phyloP scores from a whole-genome alignment of 441 rosid genomes.

The Jatropha multifida region DNA sequence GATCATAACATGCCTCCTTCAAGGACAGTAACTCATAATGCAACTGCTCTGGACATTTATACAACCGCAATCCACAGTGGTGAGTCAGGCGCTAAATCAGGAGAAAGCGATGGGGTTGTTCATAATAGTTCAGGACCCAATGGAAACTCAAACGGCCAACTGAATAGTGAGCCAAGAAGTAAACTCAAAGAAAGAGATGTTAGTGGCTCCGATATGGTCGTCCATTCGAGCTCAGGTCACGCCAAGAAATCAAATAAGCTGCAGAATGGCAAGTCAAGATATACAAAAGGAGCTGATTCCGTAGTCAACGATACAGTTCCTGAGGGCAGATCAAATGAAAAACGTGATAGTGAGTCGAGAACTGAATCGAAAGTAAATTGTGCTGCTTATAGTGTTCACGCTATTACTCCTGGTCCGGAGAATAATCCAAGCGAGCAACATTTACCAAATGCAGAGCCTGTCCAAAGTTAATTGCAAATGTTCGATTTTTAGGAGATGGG shows the following conservation, averaged over 20 bases:
- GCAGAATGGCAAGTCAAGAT: conserved; percentile 31
- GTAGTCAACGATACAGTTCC: conserved; percentile 6
- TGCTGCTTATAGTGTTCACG: conserved; percentile 22
- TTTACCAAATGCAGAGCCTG: conserved; percentile 53
- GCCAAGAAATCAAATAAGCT: conserved; percentile 28
- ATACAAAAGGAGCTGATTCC: conserved; percentile 26
- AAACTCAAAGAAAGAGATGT: conserved; percentile 25
- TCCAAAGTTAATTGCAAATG: conserved; percentile 44
- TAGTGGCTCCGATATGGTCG: conserved; percentile 7
- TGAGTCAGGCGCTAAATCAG: conserved; percentile 34
- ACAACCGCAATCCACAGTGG: conserved; percentile 26
- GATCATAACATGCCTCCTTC: conserved; percentile 76
- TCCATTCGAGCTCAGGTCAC: conserved; percentile 10
- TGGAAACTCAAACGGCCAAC: conserved; percentile 33
- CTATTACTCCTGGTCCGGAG: conserved; percentile 22
- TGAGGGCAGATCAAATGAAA: conserved; percentile 30
- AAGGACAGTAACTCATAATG: conserved; percentile 63
- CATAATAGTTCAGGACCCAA: conserved; percentile 22
- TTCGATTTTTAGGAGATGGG: conserved; percentile 6
- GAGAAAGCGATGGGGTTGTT: conserved; percentile 24
- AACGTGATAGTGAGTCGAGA: conserved; percentile 29
- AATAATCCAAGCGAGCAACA: conserved; percentile 38
- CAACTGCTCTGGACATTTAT: conserved; percentile 34
- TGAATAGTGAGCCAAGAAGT: conserved; percentile 20
- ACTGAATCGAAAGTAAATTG: conserved; percentile 32